phyloP scores from a whole-genome alignment of 495 filamentous ascomycete species.

The Terfezia claveryi region DNA sequence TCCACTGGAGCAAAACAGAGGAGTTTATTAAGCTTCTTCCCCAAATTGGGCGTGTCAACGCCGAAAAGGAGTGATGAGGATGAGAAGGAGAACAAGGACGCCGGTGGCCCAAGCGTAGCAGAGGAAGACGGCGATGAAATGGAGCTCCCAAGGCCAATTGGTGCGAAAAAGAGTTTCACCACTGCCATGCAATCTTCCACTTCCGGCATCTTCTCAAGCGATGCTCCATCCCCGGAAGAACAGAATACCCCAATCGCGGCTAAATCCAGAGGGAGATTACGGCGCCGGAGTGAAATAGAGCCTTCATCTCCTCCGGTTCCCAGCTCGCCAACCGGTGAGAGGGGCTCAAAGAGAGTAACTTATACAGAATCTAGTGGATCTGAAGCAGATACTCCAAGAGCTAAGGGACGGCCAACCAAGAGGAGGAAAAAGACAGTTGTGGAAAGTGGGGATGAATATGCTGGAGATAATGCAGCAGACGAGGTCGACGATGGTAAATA shows the following conservation, averaged over 20 bases:
- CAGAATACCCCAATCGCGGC: background rate
- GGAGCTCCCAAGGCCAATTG: background rate
- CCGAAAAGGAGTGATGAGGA: background rate
- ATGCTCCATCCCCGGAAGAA: background rate
- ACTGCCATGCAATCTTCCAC: too few relatives aligned
- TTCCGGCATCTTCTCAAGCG: background rate
- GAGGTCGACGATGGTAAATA: background rate
- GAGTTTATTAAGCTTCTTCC: background rate
- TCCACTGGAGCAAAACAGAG: background rate
- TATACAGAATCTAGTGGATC: background rate
- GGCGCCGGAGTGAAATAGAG: background rate
- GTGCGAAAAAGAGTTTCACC: too few relatives aligned
- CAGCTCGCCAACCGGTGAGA: background rate
- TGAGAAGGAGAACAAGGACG: background rate
- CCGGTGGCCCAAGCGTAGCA: background rate
- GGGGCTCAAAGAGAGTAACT: background rate
- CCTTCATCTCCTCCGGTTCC: background rate
- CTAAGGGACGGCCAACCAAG: background rate
- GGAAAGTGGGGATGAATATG: background rate
- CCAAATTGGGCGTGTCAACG: background rate
- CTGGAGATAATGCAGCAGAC: background rate
- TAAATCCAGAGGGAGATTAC: background rate
- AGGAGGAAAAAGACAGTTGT: background rate
- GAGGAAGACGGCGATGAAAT: background rate
- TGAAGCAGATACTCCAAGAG: background rate